These are phyloP conservation scores for Malus sieversii DNA, from an alignment of 306 rosid species.

Conservation along the genomic window DNA sequence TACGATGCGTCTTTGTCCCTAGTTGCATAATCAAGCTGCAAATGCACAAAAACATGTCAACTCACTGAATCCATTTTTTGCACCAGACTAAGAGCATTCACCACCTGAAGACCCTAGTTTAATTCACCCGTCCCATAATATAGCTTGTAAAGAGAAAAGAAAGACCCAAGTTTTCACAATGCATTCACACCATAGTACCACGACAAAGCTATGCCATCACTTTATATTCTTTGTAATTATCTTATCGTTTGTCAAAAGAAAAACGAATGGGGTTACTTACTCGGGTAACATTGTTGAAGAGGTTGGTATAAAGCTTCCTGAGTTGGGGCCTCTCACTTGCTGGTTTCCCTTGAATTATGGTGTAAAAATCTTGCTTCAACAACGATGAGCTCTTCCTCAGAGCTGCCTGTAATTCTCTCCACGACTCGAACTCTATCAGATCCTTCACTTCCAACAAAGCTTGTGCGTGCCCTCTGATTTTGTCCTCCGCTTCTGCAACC, in stretches of 20 bases:
- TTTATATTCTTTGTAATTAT: no score
- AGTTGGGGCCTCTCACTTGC: slow-evolving; percentile 53
- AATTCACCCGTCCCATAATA: no score
- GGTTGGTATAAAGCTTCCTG: slow-evolving; percentile 55
- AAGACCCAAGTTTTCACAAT: no score
- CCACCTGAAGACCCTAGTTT: no score
- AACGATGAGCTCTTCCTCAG: slow-evolving; percentile 44
- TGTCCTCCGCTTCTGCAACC: slow-evolving; percentile 37
- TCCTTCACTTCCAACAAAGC: slow-evolving; percentile 32
- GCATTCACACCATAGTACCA: no score
- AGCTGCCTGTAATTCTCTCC: slow-evolving; percentile 54
- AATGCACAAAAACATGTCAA: background rate
- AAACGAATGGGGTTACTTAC: slow-evolving; percentile 16
- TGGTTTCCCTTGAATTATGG: slow-evolving; percentile 57
- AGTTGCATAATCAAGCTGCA: slow-evolving; percentile 83
- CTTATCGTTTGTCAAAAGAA: no score
- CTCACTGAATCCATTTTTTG: background rate
- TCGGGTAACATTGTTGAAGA: slow-evolving; percentile 45
- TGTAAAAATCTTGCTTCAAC: slow-evolving; percentile 53
- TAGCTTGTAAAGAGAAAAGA: no score
- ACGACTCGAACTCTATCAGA: slow-evolving; percentile 48
- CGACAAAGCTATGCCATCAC: no score
- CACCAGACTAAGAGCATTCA: no score
- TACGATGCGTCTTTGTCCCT: slow-evolving; percentile 55
- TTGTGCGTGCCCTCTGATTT: slow-evolving; percentile 27